These are phyloP conservation scores for Alternaria gaisen DNA, from an alignment of 2,329 filamentous ascomycete species.

Conservation along the genomic window DNA sequence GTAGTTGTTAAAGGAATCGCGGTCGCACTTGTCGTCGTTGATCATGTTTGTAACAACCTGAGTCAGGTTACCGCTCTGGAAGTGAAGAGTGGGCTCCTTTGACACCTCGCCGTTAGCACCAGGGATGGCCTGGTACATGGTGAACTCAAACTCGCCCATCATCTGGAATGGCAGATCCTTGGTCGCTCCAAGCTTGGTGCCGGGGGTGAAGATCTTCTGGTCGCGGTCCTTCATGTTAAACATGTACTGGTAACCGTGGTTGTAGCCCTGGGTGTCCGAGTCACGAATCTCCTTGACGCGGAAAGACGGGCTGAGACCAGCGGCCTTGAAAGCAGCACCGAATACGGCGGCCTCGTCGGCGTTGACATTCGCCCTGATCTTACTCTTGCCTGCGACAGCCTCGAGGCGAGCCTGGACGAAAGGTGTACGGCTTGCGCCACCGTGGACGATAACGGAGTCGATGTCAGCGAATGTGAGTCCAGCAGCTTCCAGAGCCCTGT, in stretches of 20 bases:
- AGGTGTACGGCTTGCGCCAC: constrained; percentile 87
- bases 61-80: constrained; percentile 87
- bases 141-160: constrained; percentile 80
- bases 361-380: constrained; percentile 93
- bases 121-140: constrained; percentile 78
- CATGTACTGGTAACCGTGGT: constrained; percentile 78
- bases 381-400: constrained; percentile 74
- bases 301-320: constrained; percentile 92
- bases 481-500: constrained; percentile 77
- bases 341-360: constrained; percentile 96
- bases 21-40: constrained; percentile 78
- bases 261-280: constrained; percentile 78
- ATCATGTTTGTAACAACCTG: constrained; percentile 80
- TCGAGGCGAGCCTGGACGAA: constrained; percentile 93
- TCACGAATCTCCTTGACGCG: constrained; percentile 95
- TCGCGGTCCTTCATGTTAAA: constrained; percentile 73
- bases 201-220: constrained; percentile 83
- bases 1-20: constrained; percentile 80
- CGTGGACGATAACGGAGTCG: constrained; percentile 91
- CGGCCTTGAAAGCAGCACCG: constrained; percentile 92
- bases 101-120: constrained; percentile 53
- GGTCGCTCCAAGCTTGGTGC: constrained; percentile 76
- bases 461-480: constrained; percentile 78
- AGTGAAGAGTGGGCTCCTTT: constrained; percentile 69
- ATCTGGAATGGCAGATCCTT: constrained; percentile 89